Percentiles rank a stretch among this genome's conserved stretches.
Conservation (phyloP, 495 filamentous ascomycete genomes). For the Sporormia fimetaria region DNA sequence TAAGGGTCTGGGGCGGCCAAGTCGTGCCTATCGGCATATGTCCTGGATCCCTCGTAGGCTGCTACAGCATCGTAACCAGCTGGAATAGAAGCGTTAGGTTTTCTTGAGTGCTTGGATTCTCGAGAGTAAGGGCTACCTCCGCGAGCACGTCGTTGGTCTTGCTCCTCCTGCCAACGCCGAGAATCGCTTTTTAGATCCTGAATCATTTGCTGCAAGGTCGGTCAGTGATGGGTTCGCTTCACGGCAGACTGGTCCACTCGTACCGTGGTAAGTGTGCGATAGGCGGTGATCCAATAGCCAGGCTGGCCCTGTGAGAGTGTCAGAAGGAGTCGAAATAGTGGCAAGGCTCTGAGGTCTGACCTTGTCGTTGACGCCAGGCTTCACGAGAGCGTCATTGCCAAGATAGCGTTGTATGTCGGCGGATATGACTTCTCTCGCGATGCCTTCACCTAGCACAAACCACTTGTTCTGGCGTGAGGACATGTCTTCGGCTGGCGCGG, state of each 20-base stretch:
- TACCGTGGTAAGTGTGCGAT: constrained; percentile 78
- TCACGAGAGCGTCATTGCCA: constrained; percentile 80
- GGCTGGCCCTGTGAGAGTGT: constrained; percentile 46
- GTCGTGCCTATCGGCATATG: constrained; percentile 42
- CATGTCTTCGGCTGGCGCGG: constrained; percentile 4
- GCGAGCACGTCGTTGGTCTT: constrained; percentile 37
- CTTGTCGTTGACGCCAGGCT: constrained; percentile 48
- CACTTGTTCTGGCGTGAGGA: constrained; percentile 28
- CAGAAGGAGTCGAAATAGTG: constrained; percentile 24
- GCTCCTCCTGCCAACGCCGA: constrained; percentile 53
- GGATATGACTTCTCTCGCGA: constrained; percentile 86
- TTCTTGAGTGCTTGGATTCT: constrained; percentile 34
- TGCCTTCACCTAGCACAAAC: constrained; percentile 80
- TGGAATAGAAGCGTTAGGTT: constrained; percentile 36
- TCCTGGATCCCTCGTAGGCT: constrained; percentile 40
- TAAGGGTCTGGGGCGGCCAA: constrained; percentile 28
- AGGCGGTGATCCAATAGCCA: constrained; percentile 79
- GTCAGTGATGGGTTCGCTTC: not conserved
- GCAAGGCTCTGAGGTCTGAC: constrained; percentile 18
- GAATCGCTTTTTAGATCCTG: constrained; percentile 76
- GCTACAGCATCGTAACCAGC: no score
- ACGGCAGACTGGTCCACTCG: constrained; percentile 38
- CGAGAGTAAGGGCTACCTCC: constrained; percentile 47
- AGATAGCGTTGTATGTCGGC: constrained; percentile 92
- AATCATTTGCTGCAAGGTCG: constrained; percentile 63